Conservation (phyloP, 1,284 basidiomycete genomes). For the Chalciporus sp. region DNA sequence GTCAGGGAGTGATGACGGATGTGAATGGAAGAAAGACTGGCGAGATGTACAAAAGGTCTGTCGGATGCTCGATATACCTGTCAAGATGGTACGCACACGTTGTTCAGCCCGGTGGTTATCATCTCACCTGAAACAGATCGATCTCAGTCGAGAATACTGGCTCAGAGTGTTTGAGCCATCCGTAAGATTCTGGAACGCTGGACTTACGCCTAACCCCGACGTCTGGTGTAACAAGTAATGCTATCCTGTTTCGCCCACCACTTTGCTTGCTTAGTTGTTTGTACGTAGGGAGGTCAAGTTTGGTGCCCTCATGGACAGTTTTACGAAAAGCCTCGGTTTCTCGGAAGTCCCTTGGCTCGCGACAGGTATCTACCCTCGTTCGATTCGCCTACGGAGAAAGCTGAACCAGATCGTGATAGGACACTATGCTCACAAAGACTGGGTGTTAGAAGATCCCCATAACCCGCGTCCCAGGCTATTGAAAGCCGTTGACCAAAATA, state of each 20-base stretch:
- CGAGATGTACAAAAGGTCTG: conserved; percentile 86
- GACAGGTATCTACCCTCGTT: conserved; percentile 58
- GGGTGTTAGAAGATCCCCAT: conserved; percentile 34
- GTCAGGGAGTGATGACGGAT: conserved; percentile 72
- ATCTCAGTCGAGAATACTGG: conserved; percentile 89
- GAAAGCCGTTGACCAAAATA: conserved; percentile 65
- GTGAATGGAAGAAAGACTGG: conserved; percentile 97
- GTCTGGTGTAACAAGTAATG: conserved; percentile 86
- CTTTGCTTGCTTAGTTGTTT: not conserved
- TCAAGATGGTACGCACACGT: conserved; percentile 57
- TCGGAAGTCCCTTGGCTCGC: conserved; percentile 64
- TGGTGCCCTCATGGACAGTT: conserved; percentile 75
- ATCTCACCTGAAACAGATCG: conserved; percentile 52
- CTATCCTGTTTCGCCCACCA: not conserved
- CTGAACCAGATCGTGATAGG: conserved; percentile 45
- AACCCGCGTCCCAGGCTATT: conserved; percentile 60
- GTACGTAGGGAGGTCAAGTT: conserved; percentile 87
- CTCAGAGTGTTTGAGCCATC: conserved; percentile 85
- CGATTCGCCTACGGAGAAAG: not conserved
- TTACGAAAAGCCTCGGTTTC: conserved; percentile 42
- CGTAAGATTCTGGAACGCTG: conserved; percentile 73
- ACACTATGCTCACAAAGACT: conserved; percentile 84
- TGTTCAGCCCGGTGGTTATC: conserved; percentile 8
- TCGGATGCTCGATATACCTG: conserved; percentile 63
- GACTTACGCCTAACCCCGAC: conserved; percentile 91